A percentile compares a stretch with the other conserved stretches of the same genome.
phyloP scores from a whole-genome alignment of 768 basidiomycete species.

The Lactarius pseudohatsudake region DNA sequence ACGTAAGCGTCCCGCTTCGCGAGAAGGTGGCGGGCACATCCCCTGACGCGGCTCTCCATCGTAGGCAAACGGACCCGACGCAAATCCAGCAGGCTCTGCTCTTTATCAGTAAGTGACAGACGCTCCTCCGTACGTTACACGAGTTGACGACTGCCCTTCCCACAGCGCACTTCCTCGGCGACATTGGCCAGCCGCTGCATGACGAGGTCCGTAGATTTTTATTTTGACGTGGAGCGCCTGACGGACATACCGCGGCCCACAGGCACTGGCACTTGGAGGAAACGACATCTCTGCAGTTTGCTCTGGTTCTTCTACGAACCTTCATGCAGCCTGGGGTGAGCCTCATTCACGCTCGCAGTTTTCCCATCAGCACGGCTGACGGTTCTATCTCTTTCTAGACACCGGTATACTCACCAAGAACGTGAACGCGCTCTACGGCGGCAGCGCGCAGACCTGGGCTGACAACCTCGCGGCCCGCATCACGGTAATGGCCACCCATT shows the following conservation, averaged over 20 bases:
- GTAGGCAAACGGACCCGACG: slow-evolving; percentile 37
- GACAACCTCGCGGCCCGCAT: slow-evolving; percentile 43
- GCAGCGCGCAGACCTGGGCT: slow-evolving; percentile 37
- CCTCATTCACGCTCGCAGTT: background rate
- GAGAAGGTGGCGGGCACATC: background rate
- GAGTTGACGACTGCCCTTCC: background rate
- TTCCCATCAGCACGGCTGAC: background rate
- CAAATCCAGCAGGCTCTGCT: slow-evolving; percentile 53
- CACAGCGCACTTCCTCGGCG: slow-evolving; percentile 41
- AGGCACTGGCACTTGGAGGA: slow-evolving; percentile 44
- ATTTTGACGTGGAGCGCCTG: background rate
- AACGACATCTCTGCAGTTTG: slow-evolving; percentile 45
- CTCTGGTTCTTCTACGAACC: slow-evolving; percentile 42
- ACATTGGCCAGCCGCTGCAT: slow-evolving; percentile 52
- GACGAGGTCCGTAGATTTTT: slow-evolving; percentile 35
- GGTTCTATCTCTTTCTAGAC: slow-evolving; percentile 12
- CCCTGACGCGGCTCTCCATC: background rate
- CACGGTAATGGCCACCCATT: slow-evolving; percentile 33
- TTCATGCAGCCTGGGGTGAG: slow-evolving; percentile 38
- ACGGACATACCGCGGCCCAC: background rate
- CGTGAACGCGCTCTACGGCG: slow-evolving; percentile 29
- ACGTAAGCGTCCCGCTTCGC: slow-evolving; percentile 27
- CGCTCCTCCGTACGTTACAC: background rate
- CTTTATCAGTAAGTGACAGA: slow-evolving; percentile 41
- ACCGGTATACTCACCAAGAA: slow-evolving; percentile 31